Evolutionary conservation across 495 filamentous ascomycete species (phyloP), one percentile per base, ranked within the genome.

Genomic region (Annulohypoxylon nitens): DNA sequence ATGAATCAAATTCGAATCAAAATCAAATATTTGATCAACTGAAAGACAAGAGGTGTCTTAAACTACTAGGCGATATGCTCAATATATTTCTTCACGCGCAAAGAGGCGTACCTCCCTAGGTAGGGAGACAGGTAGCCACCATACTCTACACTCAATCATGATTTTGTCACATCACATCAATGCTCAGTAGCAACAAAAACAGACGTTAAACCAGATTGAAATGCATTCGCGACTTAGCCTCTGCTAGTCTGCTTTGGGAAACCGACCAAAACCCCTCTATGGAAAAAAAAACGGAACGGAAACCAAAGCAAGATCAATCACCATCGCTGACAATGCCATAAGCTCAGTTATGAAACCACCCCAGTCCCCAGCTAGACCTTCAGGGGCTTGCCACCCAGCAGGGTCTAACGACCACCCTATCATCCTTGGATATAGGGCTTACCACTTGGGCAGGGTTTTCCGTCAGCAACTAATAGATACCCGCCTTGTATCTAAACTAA

Each of bases 151-250:
- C 20, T 23, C 20, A 23, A 23, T 23, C 1, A 23, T 23, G 20
- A 23, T 23, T 1, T 23, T 23, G 20, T 23, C 20, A 23, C 20
- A 23, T 39, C 36, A 39, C 36, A 9, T 10, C 2, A 39, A 12
- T 11, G 8, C 36, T 12, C 36, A 2, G 20, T 3, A 39, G 36
- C 8, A 39, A 12, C 6, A 16, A 41, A 4, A 10, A 45, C 14
- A 45, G 41, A 45, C 4, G 2, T n/a, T 45, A 11, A 45, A 45
- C 14, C 2, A 1, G 41, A 45, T 16, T 4, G 51, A 55, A 30
- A 55, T 55, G 51, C 3, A 55, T 34, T 55, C 36, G 41, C 41
- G 41, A 45, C 41, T n/a, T 45, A 45, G 41, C 41, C 11, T 45
- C 14, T 45, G 41, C 41, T n/a, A 45, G 41, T n/a, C 41, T 45